phyloP scores from a whole-genome alignment of 2,329 filamentous ascomycete genomes.

The Scleromitrula shiraiana region DNA sequence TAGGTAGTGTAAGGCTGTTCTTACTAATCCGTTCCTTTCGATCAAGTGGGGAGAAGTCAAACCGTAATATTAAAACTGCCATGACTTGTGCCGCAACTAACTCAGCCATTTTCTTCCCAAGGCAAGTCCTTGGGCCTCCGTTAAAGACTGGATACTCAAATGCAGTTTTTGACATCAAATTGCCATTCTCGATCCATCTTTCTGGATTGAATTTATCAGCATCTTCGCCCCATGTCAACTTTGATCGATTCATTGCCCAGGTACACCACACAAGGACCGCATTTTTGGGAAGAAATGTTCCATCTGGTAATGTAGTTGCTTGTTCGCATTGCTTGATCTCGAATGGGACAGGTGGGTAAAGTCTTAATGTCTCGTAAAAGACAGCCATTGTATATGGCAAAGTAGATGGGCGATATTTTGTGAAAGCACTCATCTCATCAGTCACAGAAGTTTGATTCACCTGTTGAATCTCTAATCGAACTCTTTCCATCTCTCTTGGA shows the following conservation, averaged over 20 bases:
- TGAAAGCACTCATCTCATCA: background rate
- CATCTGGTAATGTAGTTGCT: conserved; percentile 49
- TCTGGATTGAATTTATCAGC: conserved; percentile 48
- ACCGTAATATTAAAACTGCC: conserved; percentile 39
- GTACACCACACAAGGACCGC: conserved; percentile 55
- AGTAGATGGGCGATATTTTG: conserved; percentile 26
- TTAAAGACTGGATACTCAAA: conserved; percentile 59
- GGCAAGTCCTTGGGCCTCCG: conserved; percentile 50
- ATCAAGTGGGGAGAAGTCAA: conserved; percentile 41
- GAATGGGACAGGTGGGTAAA: conserved; percentile 58
- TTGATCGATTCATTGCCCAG: conserved; percentile 56
- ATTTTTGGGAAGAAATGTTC: conserved; percentile 45
- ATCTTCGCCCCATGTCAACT: conserved; percentile 47
- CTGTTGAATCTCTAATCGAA: conserved; percentile 37
- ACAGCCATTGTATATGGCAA: conserved; percentile 52
- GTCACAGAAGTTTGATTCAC: conserved; percentile 12
- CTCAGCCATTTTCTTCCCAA: conserved; percentile 60
- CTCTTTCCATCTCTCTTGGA: conserved; percentile 32
- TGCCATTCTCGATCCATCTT: conserved; percentile 44
- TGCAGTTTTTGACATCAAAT: conserved; percentile 37
- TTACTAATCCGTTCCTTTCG: conserved; percentile 43
- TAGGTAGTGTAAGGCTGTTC: conserved; percentile 55
- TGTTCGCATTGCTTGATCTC: conserved; percentile 54
- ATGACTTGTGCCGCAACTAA: conserved; percentile 49
- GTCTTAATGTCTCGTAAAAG: conserved; percentile 53